phyloP scores from a whole-genome alignment of 352 stramenopile species.

The Globisporangium parvum region DNA sequence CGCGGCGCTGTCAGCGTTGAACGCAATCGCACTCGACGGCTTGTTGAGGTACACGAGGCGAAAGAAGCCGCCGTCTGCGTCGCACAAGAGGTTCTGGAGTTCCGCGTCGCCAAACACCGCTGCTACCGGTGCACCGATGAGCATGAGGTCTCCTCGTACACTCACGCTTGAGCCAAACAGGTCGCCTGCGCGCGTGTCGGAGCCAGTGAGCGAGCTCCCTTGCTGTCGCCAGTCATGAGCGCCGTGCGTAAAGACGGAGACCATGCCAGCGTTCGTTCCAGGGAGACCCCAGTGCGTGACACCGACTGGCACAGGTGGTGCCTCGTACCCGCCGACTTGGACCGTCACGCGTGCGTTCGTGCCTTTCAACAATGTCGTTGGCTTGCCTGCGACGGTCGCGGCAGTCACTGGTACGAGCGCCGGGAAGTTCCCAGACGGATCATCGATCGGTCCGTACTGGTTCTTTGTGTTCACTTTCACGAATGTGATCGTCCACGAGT shows the following conservation, averaged over 20 bases:
- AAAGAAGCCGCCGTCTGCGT: conserved; percentile 70
- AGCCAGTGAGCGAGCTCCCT: conserved; percentile 38
- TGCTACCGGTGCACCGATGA: conserved; percentile 62
- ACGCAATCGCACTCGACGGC: conserved; percentile 48
- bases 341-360: conserved; percentile 50
- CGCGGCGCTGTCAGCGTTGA: conserved; percentile 40
- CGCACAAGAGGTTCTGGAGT: conserved; percentile 60
- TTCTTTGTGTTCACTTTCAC: conserved; percentile 73
- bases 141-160: conserved; percentile 35
- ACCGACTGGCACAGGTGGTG: conserved; percentile 21
- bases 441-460: conserved; percentile 58
- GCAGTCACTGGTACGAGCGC: conserved; percentile 41
- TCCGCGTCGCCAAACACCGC: conserved; percentile 72
- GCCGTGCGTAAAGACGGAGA: conserved; percentile 52
- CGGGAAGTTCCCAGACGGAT: conserved; percentile 65
- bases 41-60: conserved; percentile 52
- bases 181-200: conserved; percentile 59
- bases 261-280: conserved; percentile 50
- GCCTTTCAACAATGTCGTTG: conserved; percentile 35
- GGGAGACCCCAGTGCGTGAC: conserved; percentile 49
- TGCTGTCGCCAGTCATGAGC: conserved; percentile 79
- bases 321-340: conserved; percentile 44
- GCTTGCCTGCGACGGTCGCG: conserved; percentile 15
- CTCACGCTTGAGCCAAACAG: conserved; percentile 73
- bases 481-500: conserved; percentile 85